Evolutionary conservation across 495 filamentous ascomycete genomes (phyloP).

Genomic region (Oidiodendron maius): DNA sequence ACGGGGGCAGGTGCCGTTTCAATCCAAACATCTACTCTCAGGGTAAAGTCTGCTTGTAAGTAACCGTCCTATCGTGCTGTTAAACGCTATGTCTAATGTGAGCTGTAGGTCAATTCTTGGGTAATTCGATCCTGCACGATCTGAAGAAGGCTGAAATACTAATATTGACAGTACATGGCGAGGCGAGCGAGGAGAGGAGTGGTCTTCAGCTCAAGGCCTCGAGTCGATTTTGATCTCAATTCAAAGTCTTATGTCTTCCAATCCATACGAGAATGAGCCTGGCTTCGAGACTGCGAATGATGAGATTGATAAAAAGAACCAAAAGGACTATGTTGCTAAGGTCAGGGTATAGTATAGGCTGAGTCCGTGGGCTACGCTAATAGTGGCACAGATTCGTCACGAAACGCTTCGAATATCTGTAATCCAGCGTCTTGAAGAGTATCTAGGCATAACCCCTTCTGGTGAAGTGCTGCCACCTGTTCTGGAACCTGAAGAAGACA

Average conservation of each 20-base stretch:
- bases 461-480: constrained; percentile 33
- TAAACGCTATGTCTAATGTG: constrained; percentile 2
- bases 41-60: constrained; percentile 89
- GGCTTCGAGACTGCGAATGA: constrained; percentile 76
- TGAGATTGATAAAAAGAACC: constrained; percentile 63
- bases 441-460: constrained; percentile 57
- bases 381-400: constrained; percentile 65
- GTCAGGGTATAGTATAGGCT: constrained; percentile 36
- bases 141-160: constrained; percentile 14
- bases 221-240: constrained; percentile 95
- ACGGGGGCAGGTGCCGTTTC: constrained; percentile 79
- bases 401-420: constrained; percentile 85
- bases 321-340: constrained; percentile 81
- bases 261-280: constrained; percentile 95
- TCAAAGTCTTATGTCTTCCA: constrained; percentile 88
- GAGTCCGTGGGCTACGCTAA: not conserved
- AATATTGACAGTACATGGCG: constrained; percentile 71
- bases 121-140: constrained; percentile 40
- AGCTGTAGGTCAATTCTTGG: constrained; percentile 76
- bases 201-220: constrained; percentile 91
- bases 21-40: constrained; percentile 94
- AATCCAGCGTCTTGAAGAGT: constrained; percentile 76
- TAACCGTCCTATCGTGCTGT: constrained; percentile 20
- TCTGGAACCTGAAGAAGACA: constrained; percentile 33
- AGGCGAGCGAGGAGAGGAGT: constrained; percentile 82